Evolutionary conservation across 768 basidiomycete species (phyloP).

Genomic region (Amyloporia xantha): DNA sequence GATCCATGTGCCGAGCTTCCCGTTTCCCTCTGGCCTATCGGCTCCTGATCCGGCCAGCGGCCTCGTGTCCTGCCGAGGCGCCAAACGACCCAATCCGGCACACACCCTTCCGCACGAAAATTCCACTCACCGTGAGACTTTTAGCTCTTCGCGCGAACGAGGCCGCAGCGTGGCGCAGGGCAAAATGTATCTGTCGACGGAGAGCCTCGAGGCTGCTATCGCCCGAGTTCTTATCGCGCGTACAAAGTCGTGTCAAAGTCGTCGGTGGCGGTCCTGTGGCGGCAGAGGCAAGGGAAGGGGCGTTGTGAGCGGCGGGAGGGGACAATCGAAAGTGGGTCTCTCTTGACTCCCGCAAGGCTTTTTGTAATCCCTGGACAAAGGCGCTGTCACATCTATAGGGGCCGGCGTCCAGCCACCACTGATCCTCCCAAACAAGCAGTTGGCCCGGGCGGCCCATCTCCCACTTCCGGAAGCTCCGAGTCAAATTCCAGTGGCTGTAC

Average conservation of each 20-base stretch:
- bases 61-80: background rate
- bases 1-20: background rate
- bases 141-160: background rate
- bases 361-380: background rate
- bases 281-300: too few species aligned
- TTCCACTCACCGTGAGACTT: constrained; percentile 1
- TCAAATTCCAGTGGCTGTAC: too few species aligned
- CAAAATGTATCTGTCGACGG: background rate
- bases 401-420: too few species aligned
- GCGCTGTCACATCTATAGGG: too few species aligned
- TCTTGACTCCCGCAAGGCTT: too few species aligned
- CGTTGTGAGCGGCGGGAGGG: too few species aligned
- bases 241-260: too few species aligned
- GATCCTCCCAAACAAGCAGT: too few species aligned
- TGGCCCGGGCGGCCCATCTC: too few species aligned
- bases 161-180: background rate
- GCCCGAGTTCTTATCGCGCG: background rate
- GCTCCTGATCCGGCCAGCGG: background rate
- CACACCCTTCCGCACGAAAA: background rate
- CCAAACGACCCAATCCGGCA: background rate
- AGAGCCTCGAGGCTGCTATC: background rate
- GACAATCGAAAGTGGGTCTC: too few species aligned
- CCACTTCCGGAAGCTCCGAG: too few species aligned
- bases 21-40: background rate
- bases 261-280: too few species aligned